Base-by-base conservation (phyloP, 768 basidiomycete species). In the Pisolithus orientalis region DNA sequence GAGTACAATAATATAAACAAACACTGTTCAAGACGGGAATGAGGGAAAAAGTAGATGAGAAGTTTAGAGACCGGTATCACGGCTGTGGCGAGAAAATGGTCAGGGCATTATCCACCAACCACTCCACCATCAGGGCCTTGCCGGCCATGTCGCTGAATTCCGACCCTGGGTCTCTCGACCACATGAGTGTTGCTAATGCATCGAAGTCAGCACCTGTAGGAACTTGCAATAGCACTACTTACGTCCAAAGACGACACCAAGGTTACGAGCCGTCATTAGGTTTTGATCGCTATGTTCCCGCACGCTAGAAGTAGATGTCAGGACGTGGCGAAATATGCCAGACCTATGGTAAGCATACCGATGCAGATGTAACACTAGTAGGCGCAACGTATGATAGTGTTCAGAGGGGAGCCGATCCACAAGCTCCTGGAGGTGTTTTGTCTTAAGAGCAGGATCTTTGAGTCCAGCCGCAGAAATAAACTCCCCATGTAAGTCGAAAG, bases 161-260 rank as follows among this genome's bases (percentile, higher is more conserved):
- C 16, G 90, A 82, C 27, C 79, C 77, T 4, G 87, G 84, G 65
- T 94, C 87, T 32, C 81, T 79, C 7, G 95, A 94, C 61, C 90
- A 83, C 85, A 97, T 90, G 17, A 99, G 75, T 1, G 95, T 98
- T 10, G 95, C 94, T 98, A 64, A 49, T n/a, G n/a, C 1, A 11
- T 21, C 31, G 10, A 40, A 10, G 6, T 38, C 24, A 21, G 34
- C 13, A 51, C 2, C 14, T 2, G 14, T 10, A 27, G 10, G 6
- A 5, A 53, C 29, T 37, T 10, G 38, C 28, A 6, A 38, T 37
- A 32, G 21, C 44, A 21, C 25, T 44, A 54, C 95, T 71, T 68
- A 98, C 95, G 96, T 60, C 96, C 96, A 70, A 98, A 97, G 39
- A 99, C 94, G 29, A 98, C 94, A 6, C 96, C 96, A 21, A 99